Evolutionary conservation across 2,329 filamentous ascomycete genomes (phyloP).

Genomic region (Ceratocystis diversiconidia): DNA sequence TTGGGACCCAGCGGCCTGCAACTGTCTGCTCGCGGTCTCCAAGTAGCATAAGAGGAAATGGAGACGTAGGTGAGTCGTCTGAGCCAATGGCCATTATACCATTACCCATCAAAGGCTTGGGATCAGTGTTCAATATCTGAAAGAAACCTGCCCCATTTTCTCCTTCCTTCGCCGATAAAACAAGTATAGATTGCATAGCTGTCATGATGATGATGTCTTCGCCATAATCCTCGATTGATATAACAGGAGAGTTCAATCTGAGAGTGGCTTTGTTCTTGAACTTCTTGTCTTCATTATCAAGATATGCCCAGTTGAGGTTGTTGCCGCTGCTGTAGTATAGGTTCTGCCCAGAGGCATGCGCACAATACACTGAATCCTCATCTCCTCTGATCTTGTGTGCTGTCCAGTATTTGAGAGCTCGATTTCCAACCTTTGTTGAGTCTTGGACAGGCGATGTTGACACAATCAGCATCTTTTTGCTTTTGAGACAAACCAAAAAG

Average conservation of each 20-base stretch:
- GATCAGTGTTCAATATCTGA: constrained; percentile 7
- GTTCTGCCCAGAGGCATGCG: constrained; percentile 40
- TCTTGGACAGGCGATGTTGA: constrained; percentile 24
- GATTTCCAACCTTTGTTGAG: constrained; percentile 20
- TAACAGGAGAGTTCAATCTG: constrained; percentile 39
- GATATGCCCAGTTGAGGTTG: constrained; percentile 40
- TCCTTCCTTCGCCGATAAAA: constrained; percentile 22
- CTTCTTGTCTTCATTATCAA: constrained; percentile 38
- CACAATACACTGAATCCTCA: constrained; percentile 38
- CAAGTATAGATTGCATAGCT: constrained; percentile 38
- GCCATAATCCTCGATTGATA: constrained; percentile 33
- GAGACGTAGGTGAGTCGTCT: constrained; percentile 22
- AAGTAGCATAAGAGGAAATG: constrained; percentile 32
- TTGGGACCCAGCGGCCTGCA: constrained; percentile 38
- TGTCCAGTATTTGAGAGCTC: constrained; percentile 39
- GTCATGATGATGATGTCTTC: constrained; percentile 40
- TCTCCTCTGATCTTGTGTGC: constrained; percentile 34
- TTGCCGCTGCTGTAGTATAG: constrained; percentile 43
- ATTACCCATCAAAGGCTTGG: constrained; percentile 4
- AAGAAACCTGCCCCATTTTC: background rate
- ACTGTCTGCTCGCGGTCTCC: constrained; percentile 35
- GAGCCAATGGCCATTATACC: constrained; percentile 35
- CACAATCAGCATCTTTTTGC: constrained; percentile 42
- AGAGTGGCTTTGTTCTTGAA: constrained; percentile 35
- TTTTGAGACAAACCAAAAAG: constrained; percentile 44